Conservation (phyloP, 805 yeast genomes). For the Lachancea fermentati region DNA sequence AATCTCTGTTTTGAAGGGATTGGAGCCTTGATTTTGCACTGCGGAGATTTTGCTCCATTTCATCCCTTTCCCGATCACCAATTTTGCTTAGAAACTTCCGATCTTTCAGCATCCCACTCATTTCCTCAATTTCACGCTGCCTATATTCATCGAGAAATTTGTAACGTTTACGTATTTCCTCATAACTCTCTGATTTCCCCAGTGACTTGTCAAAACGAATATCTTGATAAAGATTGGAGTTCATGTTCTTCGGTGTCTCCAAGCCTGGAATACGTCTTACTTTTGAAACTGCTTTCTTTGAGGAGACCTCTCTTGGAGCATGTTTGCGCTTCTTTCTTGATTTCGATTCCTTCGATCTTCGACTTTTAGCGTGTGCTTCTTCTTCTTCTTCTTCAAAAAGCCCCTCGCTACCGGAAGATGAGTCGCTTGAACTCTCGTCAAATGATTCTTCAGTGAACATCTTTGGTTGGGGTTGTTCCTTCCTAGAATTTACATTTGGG, state of each 20-base stretch:
- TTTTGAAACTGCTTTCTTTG: slow-evolving; percentile 64
- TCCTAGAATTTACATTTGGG: background rate
- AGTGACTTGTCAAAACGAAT: slow-evolving; percentile 86
- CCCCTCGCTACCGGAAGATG: slow-evolving; percentile 21
- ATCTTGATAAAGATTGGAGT: slow-evolving; percentile 55
- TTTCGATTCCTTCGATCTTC: slow-evolving; percentile 2
- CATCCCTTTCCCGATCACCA: slow-evolving; percentile 42
- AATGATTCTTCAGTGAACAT: slow-evolving; percentile 14
- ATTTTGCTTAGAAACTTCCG: slow-evolving; percentile 39
- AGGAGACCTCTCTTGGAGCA: slow-evolving; percentile 78
- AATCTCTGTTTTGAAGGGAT: slow-evolving; percentile 64
- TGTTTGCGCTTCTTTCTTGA: slow-evolving; percentile 55
- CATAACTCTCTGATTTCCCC: slow-evolving; percentile 75
- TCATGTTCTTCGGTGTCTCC: slow-evolving; percentile 34
- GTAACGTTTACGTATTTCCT: slow-evolving; percentile 67
- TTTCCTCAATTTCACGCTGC: slow-evolving; percentile 57
- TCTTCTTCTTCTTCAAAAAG: slow-evolving; percentile 39
- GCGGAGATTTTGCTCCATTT: slow-evolving; percentile 51
- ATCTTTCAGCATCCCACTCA: slow-evolving; percentile 53
- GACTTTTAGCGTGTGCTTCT: slow-evolving; percentile 11
- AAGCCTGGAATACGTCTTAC: slow-evolving; percentile 74
- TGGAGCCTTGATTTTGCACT: slow-evolving; percentile 64
- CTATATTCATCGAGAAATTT: slow-evolving; percentile 84
- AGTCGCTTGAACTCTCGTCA: slow-evolving; percentile 16
- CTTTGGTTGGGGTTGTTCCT: slow-evolving; percentile 5